Base-by-base conservation (phyloP, 192 early-diverging fungal genomes). In the Rhizophagus prolifer region DNA sequence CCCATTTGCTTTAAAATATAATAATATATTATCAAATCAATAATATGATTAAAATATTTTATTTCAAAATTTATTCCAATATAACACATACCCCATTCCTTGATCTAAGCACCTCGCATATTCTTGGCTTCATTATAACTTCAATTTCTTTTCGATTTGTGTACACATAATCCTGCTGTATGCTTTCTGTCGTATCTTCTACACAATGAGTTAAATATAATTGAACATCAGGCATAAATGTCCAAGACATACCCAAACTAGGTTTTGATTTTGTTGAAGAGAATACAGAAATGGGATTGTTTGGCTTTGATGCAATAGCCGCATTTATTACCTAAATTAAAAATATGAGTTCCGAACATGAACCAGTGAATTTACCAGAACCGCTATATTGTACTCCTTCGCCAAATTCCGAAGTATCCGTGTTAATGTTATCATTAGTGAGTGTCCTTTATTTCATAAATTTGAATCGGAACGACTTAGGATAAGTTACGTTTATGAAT, bases 181-280 rank as follows among this genome's bases (percentile, higher is more conserved):
- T 54, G 1, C 2, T 54, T 54, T 54, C 50, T 54, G 6, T 21
- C 36, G 9, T 41, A 10, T 14, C 26, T 12, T 72, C 70, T 30
- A 58, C n/a, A 28, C 46, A 72, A 58, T 30, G 46, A 54, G 36
- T 50, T 9, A 72, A 61, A 47, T 77, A 77, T 31, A 74, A 25
- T 31, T 74, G 75, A 31, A 74, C 30, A 16, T 68, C 23, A 10
- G 75, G 36, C 21, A 77, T 28, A 31, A 50, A 70, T 12, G 75
- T 77, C 75, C 75, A 77, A 23, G 75, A 38, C 21, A 36, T 47
- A 9, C 70, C 70, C 16, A 77, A 41, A 74, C 30, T 30, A 25
- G 75, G 75, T 58, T 77, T 77, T 30, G 70, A 74, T 16, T 74
- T 70, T 5, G 44, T 70, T 50, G 75, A 50, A 30, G 70, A 50